Evolutionary conservation across 1,284 basidiomycete species (phyloP).

Genomic region (Moesziomyces globuligerus): DNA sequence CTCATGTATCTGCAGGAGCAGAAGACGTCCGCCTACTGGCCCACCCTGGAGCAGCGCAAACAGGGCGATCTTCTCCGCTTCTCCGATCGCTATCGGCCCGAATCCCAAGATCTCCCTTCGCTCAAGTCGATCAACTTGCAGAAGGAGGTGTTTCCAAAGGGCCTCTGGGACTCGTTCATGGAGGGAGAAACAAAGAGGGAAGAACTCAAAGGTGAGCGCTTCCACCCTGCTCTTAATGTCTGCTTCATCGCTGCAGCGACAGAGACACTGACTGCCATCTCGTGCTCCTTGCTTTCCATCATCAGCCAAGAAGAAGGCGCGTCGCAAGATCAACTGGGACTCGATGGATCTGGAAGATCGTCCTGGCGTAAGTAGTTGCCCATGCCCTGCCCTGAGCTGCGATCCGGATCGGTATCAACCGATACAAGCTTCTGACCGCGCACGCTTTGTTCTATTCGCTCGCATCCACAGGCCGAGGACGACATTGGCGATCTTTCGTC

Average conservation of each 20-base stretch:
- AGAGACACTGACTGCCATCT: neutral
- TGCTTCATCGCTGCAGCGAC: neutral
- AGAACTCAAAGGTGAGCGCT: conserved; percentile 29
- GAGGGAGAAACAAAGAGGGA: conserved; percentile 55
- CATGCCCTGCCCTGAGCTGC: neutral
- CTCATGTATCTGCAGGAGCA: conserved; percentile 51
- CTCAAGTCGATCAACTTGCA: conserved; percentile 55
- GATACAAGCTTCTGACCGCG: neutral
- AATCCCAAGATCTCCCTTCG: conserved; percentile 47
- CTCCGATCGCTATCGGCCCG: conserved; percentile 59
- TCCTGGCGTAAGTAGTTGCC: conserved; percentile 18
- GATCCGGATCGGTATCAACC: no score
- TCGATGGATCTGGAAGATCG: conserved; percentile 56
- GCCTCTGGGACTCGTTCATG: conserved; percentile 62
- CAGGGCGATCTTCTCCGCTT: conserved; percentile 55
- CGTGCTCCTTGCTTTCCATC: neutral
- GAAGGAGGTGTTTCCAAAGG: conserved; percentile 59
- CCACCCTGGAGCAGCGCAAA: conserved; percentile 36
- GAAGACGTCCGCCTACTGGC: conserved; percentile 51
- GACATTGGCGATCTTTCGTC: conserved; percentile 51
- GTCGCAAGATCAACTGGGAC: conserved; percentile 59
- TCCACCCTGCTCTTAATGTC: neutral
- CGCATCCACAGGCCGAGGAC: conserved; percentile 48
- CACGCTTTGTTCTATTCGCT: neutral
- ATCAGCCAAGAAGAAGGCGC: conserved; percentile 38